Conservation (phyloP, 257 asterid genomes). For the Petrea volubilis region DNA sequence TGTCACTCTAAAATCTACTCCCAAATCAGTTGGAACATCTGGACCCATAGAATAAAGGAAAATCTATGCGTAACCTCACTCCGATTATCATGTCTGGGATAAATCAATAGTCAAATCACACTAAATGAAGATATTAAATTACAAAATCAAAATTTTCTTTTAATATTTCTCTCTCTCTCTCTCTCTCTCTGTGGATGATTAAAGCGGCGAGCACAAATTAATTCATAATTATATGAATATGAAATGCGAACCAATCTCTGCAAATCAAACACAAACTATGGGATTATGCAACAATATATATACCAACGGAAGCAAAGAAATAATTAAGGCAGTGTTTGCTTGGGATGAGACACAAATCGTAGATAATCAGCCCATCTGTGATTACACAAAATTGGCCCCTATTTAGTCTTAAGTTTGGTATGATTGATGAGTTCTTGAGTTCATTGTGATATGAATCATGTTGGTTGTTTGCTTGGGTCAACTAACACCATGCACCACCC, state of each 20-base stretch:
- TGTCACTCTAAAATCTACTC: neutral
- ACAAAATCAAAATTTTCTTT: neutral
- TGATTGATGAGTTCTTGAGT: too few species aligned
- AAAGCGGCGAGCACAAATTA: neutral
- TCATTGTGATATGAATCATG: too few species aligned
- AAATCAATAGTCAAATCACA: constrained; percentile 26
- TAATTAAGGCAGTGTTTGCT: too few species aligned
- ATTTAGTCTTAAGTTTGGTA: too few species aligned
- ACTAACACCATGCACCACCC: too few species aligned
- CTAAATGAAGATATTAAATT: neutral
- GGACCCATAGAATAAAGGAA: constrained; percentile 41
- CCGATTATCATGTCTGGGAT: constrained; percentile 37
- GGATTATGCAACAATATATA: neutral
- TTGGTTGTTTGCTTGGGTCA: too few species aligned
- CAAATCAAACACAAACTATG: neutral
- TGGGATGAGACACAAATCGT: too few species aligned
- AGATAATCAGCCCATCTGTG: too few species aligned
- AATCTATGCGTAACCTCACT: constrained; percentile 34
- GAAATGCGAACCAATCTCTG: neutral
- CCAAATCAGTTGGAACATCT: constrained; percentile 27
- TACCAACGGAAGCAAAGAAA: neutral
- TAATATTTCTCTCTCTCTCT: neutral
- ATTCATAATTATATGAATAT: neutral
- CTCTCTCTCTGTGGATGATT: neutral
- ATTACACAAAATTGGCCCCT: too few species aligned